Evolutionary conservation across 768 basidiomycete genomes (phyloP), one percentile per base, ranked within the genome.

Genomic region (Cyclocybe cylindracea): DNA sequence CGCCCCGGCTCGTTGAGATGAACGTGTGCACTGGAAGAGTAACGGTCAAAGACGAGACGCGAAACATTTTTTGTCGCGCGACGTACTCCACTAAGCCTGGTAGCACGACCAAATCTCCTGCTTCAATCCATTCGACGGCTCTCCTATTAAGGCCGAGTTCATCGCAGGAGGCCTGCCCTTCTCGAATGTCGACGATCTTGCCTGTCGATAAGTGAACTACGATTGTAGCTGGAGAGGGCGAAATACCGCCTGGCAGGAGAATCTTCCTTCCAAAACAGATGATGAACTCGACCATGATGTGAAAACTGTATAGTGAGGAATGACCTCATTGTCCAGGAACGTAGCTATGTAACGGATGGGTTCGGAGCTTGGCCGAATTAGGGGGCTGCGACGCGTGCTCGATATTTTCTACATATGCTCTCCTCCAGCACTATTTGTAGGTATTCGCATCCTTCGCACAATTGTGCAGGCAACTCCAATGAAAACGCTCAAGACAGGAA

Each of bases 1-100:
- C 94, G 84, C 10, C 94, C 94, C 7, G 94, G 94, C 61, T 95
- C 91, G 68, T 96, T 96, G 48, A 96, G 80, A 69, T 97, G 94
- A 19, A 96, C 94, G 63, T 97, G 91, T 7, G 89, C 80, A 68
- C 91, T 94, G 64, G 10, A 19, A 54, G 39, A 47, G 37, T 52
- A 29, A 40, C 39, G 45, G 51, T 53, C 40, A 53, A 36, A 39
- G 46, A 45, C 46, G 46, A 54, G 31, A 32, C 10, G 38, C 24
- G 38, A 8, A 14, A 48, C 9, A n/a, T 11, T 31, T 18, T 16
- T 36, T 40, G 39, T 36, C 13, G 37, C n/a, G 36, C 2, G 29
- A 72, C 84, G 50, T 61, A 89, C 91, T 94, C 91, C 39, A 94
- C 84, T 33, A 93, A 77, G 18, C 91, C 91, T 6, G 91, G 91